Base-by-base conservation (phyloP, 805 yeast genomes). In the Wickerhamiella shivajii region DNA sequence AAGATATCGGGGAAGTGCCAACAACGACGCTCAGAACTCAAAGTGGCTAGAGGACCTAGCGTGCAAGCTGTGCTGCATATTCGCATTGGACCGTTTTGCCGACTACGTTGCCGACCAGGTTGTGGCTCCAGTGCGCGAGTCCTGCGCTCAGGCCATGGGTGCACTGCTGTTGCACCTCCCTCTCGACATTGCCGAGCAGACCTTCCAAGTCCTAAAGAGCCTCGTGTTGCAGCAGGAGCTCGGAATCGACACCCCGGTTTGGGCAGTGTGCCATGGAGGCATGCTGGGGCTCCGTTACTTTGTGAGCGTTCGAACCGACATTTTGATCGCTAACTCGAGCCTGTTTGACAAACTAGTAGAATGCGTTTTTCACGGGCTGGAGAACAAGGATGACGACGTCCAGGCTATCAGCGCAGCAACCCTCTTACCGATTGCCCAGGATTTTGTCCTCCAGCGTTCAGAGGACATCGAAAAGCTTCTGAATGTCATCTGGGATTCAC, bases 251-350 rank as follows among this genome's bases (percentile, higher is more conserved):
- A 49, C 59, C 12, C 71, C 77, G 3, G 67, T 84, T 36, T 90
- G 98, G 98, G 96, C 92, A 52, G 97, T 95, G 3, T 79, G 90
- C 39, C 98, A 90, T 61, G 98, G 97, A 45, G 99, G 97, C 31
- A 74, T 90, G 75, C 67, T 90, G 9, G 98, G 97, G 0, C 61
- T 90, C 33, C 64, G 93, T 33, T 90, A 90, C 55, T 75, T 90
- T 45, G 98, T 87, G 8, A 77, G 93, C 39, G 83, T 87, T 3
- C 66, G 93, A 45, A 73, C 83, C 0, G 90, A 79, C 42, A 66
- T 84, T n/a, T 59, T 87, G 15, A 61, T 76, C 20, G 67, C 70
- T 34, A 65, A 71, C 2, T 51, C 56, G 15, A 63, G 71, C 11
- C 52, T 74, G 20, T 60, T 90, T 22, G 77, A 77, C 39, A 67